Evolutionary conservation across 768 basidiomycete species (phyloP), one percentile per base, ranked within the genome.

Genomic region (Leccinum variicolor): DNA sequence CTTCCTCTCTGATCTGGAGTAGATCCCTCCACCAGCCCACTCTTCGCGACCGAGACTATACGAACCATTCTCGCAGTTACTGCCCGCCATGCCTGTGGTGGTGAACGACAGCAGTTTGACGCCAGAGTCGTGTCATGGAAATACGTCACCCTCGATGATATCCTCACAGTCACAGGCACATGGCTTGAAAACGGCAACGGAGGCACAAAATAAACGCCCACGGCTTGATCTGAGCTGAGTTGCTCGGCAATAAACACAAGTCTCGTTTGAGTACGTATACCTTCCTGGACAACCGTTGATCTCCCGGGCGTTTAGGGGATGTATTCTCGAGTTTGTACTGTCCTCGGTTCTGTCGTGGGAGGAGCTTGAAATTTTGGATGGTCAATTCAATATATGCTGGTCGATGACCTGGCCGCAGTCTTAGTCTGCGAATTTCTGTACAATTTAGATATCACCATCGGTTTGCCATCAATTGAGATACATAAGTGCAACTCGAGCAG

Each of bases 51-150:
- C 66, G 14, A 72, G 69, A 50, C 61, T 83, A 13, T 83, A 79
- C 57, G 69, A 74, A 31, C 69, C 81, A 13, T 70, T 73, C 49
- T 58, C 74, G 36, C 76, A 79, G 54, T 50, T 74, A 26, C 55
- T 69, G 29, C 68, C 58, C 15, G 45, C 54, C 39, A 48, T 28
- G 50, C 55, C 68, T 62, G 36, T 56, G 63, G 49, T 69, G 66
- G 56, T 76, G 72, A 66, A 66, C 47, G 65, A 67, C 49, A 68
- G 71, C 63, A 61, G 78, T 49, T 73, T 81, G 65, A 86, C 85
- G 17, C 85, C 85, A 0, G 82, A 75, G 56, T 86, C 85, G 28
- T 81, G 79, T 21, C 79, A 86, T 67, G 85, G 84, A n/a, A 82
- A 79, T 23, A 73, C 74, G 50, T 80, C 84, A 34, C 84, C 85